Percentiles rank a stretch among this genome's conserved stretches.
These are phyloP conservation scores for Colletotrichum karsti DNA, from an alignment of 2,329 filamentous ascomycete genomes.

Conservation along the genomic window DNA sequence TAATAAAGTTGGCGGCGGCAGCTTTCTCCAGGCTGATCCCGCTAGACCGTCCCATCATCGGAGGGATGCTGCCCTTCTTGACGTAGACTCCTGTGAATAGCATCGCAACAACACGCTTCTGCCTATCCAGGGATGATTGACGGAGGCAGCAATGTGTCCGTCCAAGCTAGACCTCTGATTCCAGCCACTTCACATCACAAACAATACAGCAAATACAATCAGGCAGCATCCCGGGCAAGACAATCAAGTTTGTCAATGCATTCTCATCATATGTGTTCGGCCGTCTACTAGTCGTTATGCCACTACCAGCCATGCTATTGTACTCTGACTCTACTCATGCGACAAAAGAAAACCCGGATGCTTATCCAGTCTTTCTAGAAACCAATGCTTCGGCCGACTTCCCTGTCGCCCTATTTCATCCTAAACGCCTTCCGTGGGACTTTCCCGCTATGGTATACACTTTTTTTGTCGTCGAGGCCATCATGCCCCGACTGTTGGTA, in stretches of 20 bases:
- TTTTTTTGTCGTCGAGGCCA: not conserved
- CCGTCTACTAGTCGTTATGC: slow-evolving; percentile 21
- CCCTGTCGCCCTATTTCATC: not conserved
- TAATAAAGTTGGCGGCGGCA: not conserved
- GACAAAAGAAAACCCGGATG: slow-evolving; percentile 15
- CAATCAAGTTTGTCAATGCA: not conserved
- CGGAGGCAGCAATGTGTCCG: not conserved
- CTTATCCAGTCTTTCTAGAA: slow-evolving; percentile 6
- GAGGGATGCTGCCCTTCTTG: not conserved
- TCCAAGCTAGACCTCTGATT: not conserved
- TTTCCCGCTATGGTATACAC: not conserved
- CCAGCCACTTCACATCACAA: not conserved
- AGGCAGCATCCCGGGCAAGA: not conserved
- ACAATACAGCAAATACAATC: not conserved
- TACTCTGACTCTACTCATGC: slow-evolving; percentile 13
- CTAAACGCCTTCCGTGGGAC: slow-evolving; percentile 18
- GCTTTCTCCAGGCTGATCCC: not conserved
- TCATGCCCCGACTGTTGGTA: not conserved
- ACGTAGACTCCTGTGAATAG: not conserved
- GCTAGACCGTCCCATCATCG: not conserved
- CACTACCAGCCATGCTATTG: slow-evolving; percentile 8
- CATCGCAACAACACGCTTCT: not conserved
- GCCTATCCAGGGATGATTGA: not conserved
- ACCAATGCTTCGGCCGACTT: slow-evolving; percentile 2
- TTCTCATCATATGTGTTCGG: slow-evolving; percentile 5